Evolutionary conservation across 1,139 yeast species (phyloP).

Genomic region (Nakaseomyces glabratus): DNA sequence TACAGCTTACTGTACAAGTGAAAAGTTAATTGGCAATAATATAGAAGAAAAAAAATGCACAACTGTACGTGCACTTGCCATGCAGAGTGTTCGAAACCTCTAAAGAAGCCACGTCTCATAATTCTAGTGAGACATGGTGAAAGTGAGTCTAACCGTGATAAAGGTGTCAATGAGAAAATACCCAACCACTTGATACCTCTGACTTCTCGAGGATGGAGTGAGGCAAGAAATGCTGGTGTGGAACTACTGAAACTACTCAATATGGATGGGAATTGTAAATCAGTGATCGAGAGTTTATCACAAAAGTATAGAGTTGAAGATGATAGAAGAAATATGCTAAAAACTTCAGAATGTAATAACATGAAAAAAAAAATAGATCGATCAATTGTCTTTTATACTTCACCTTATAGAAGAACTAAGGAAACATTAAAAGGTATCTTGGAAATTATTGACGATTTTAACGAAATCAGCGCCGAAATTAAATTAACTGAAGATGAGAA

Average conservation of each 20-base stretch:
- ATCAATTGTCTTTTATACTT: constrained; percentile 54
- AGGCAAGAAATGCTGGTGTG: constrained; percentile 61
- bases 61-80: constrained; percentile 3
- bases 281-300: constrained; percentile 18
- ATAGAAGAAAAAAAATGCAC: background rate
- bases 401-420: constrained; percentile 75
- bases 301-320: constrained; percentile 16
- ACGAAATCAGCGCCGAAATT: constrained; percentile 16
- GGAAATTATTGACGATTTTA: constrained; percentile 44
- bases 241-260: constrained; percentile 45
- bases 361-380: constrained; percentile 14
- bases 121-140: constrained; percentile 84
- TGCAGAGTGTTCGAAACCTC: background rate
- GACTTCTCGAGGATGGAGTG: constrained; percentile 58
- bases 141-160: constrained; percentile 80
- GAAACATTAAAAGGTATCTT: constrained; percentile 68
- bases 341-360: constrained; percentile 8
- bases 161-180: constrained; percentile 60
- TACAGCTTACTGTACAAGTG: too few relatives aligned
- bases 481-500: constrained; percentile 11
- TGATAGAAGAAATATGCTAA: constrained; percentile 7
- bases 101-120: constrained; percentile 41
- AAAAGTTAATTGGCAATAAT: background rate
- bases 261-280: constrained; percentile 36
- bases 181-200: constrained; percentile 74